Evolutionary conservation across 768 basidiomycete species (phyloP), one percentile per base, ranked within the genome.

Genomic region (Lyophyllum atratum): DNA sequence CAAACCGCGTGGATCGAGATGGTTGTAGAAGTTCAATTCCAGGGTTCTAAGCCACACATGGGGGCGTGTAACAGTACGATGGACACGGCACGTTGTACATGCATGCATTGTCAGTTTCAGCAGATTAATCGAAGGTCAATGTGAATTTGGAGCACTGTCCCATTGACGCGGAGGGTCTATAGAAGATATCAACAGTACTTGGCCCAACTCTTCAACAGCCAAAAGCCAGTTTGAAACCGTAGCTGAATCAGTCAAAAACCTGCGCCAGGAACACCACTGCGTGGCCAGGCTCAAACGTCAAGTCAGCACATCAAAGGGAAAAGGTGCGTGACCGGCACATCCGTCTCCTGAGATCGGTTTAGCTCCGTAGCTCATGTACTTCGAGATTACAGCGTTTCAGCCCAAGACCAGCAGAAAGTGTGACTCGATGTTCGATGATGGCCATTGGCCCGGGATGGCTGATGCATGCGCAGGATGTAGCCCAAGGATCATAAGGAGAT

Each of bases 71-170:
- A 9, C 12, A 40, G 19, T 26, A 15, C 39, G 19, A 17, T 29
- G n/a, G n/a, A 47, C 24, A 22, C 11, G 52, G 26, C 57, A 58
- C 57, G 57, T 49, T 54, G 52, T 42, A 7, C 21, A 31, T 34
- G 52, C 57, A 9, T 53, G 52, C 57, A 9, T 53, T 58, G 31
- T 25, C 12, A 39, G 39, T 44, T 53, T 12, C 47, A 10, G 33
- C 33, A 50, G 19, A 50, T 50, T 37, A 50, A 50, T 37, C n/a
- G n/a, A 9, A 8, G 17, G 17, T 9, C 10, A 19, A 33, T 34
- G 49, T 50, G 21, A 50, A 22, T 50, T 21, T 49, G 48, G n/a
- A 21, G n/a, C 7, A 8, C 10, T 14, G n/a, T 12, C 10, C n/a
- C 26, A 28, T 47, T 28, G n/a, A 29, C 46, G 17, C 9, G 26